Base-by-base conservation (phyloP, 306 rosid species). In the Trifolium fragiferum region DNA sequence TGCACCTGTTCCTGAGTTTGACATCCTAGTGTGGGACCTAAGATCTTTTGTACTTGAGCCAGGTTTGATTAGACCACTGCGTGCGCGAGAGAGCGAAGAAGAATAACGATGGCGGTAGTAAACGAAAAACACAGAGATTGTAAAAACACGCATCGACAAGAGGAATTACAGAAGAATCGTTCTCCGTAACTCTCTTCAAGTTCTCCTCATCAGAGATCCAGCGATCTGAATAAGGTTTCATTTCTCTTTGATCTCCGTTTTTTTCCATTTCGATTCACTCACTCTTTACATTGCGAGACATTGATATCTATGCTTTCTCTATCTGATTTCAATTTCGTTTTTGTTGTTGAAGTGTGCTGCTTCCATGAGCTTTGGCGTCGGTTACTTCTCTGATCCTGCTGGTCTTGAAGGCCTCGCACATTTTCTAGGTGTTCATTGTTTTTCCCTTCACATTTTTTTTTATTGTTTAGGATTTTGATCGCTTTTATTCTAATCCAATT, bases 371-470 rank as follows among this genome's bases (percentile, higher is more conserved):
- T 97, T 94, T 72, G 78, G 89, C 7, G 96, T 94, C 3, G 96
- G 99, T 62, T 83, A 86, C 62, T 94, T 90, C 86, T 80, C 87
- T 74, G 96, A 94, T 72, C 99, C 99, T 57, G 81, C 80, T 30
- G 98, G 93, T 67, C 90, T 94, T 6, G 95, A 89, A 68, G 98
- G 98, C 78, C 97, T 94, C 73, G 97, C 97, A 0, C 98, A 94
- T 87, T 94, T 94, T 57, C 93, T 94, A 37, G 97, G 98, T 91
- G 54, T 47, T 37, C 12, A 57, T 57, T 7, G 16, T 11, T 18
- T 19, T 77, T 11, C 51, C n/a, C 23, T 30, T 30, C 4, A 1
- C 33, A 30, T 30, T 30, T 30, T 4, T 30, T 3, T 30, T 30
- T 30, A 30, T 30, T 30, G 33, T 30, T 30, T 30, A 30, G 33